Percentiles rank a stretch among this genome's conserved stretches.
phyloP scores from a whole-genome alignment of 768 basidiomycete genomes.

The Goffeauzyma gilvescens region DNA sequence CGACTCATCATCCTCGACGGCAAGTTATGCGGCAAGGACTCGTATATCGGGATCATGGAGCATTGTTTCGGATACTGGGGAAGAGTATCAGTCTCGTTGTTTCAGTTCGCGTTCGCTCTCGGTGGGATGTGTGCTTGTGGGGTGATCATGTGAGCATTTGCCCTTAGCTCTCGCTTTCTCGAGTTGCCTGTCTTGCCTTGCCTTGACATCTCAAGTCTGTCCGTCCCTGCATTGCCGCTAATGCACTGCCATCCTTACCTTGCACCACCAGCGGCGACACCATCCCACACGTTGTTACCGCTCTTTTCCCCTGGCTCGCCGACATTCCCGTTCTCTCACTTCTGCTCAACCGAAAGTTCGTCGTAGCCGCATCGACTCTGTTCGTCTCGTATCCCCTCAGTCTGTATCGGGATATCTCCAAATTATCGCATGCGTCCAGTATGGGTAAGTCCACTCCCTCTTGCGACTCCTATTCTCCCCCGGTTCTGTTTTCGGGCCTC shows the following conservation, averaged over 20 bases:
- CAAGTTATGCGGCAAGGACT: conserved; percentile 76
- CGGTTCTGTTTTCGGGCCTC: neutral
- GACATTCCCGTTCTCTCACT: conserved; percentile 54
- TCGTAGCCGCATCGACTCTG: conserved; percentile 70
- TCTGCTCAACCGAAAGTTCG: conserved; percentile 67
- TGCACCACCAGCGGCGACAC: too few relatives aligned
- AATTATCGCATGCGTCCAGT: conserved; percentile 76
- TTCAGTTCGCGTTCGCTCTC: conserved; percentile 94
- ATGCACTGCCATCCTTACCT: too few relatives aligned
- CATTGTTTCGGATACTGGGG: conserved; percentile 79
- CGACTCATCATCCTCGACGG: conserved; percentile 87
- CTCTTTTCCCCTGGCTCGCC: conserved; percentile 50
- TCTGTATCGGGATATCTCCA: conserved; percentile 91
- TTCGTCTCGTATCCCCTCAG: conserved; percentile 86
- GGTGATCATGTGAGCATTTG: conserved; percentile 56
- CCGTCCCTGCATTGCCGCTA: too few relatives aligned
- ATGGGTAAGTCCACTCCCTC: conserved; percentile 46
- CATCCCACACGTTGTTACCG: conserved; percentile 80
- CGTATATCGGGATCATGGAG: conserved; percentile 84
- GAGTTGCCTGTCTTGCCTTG: conserved; percentile 1
- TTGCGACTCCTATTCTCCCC: too few relatives aligned
- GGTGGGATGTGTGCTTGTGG: conserved; percentile 98
- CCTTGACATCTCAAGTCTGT: too few relatives aligned
- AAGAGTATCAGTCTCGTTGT: conserved; percentile 83
- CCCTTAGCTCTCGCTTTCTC: neutral